Percentiles rank a stretch among this genome's conserved stretches.
phyloP scores from a whole-genome alignment of 176 grass and related monocot genomes.

The Alopecurus myosuroides region DNA sequence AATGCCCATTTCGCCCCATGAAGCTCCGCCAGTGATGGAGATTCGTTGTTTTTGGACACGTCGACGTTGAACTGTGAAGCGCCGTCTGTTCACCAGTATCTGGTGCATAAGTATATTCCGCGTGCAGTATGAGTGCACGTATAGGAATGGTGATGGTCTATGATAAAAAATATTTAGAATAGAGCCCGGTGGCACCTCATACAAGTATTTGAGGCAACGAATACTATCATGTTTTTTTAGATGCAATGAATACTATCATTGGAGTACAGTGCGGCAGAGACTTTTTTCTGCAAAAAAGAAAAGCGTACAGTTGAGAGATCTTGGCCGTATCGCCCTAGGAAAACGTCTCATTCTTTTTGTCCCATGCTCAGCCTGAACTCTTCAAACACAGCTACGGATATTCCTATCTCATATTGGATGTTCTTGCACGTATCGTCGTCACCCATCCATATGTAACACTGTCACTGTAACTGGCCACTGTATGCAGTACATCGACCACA shows the following conservation, averaged over 20 bases:
- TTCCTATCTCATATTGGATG: background rate
- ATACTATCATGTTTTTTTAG: background rate
- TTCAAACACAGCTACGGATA: background rate
- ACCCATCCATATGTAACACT: background rate
- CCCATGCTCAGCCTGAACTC: background rate
- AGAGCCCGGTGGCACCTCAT: background rate
- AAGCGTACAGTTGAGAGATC: background rate
- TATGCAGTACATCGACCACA: background rate
- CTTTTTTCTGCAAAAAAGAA: background rate
- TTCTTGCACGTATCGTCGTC: background rate
- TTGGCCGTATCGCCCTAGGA: background rate
- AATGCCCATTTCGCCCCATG: no score
- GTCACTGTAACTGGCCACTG: background rate
- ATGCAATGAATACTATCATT: background rate
- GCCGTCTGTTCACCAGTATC: no score
- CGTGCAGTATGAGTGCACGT: no score
- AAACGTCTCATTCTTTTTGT: background rate
- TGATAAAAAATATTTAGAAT: background rate
- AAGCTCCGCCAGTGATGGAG: no score
- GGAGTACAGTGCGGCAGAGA: background rate
- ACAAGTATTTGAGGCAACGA: no score
- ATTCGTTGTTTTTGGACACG: no score
- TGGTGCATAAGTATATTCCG: no score
- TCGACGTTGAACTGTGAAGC: no score
- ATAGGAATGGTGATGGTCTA: background rate